Base-by-base conservation (phyloP, 306 rosid species). In the Pueraria montana region DNA sequence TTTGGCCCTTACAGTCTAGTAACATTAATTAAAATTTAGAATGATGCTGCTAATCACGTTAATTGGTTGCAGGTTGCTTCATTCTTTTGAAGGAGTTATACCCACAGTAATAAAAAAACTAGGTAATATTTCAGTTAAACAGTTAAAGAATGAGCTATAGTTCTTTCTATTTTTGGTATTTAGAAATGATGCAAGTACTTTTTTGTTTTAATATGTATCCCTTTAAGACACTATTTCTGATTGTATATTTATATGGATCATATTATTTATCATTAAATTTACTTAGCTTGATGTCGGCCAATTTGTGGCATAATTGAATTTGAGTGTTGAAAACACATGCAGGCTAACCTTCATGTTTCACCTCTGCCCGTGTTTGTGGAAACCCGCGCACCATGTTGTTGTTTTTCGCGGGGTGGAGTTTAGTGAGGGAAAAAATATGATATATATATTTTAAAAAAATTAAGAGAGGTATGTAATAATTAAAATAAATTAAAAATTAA, bases 31-130 rank as follows among this genome's bases (percentile, higher is more conserved):
- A 50, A 49, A 18, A 53, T 72, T 26, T 45, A 62, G 43, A 18
- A 32, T 74, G 18, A 58, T 4, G 53, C 61, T 52, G 50, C 63
- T 77, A 65, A 59, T 56, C 43, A 34, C 55, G 77, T 72, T 63
- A 27, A 50, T 82, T 59, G 68, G 77, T 58, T 81, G 87, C 88
- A 88, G 91, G 89, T 85, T 55, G 73, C 85, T 36, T 46, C 72
- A 87, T 82, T 81, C 80, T 69, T 85, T 59, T 80, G 83, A 62
- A 83, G 64, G 79, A 67, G 77, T 72, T 90, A 85, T 50, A 85
- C 83, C 32, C 20, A 43, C 73, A 76, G 76, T 64, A 45, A 27
- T 61, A 40, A 70, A 53, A 48, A 65, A 18, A 53, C 62, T 63
- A 69, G 77, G 63, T 77, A 50, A 67, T 53, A 58, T 49, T 78